phyloP scores from a whole-genome alignment of 2,329 filamentous ascomycete genomes.

The Boeremia lycopersici region DNA sequence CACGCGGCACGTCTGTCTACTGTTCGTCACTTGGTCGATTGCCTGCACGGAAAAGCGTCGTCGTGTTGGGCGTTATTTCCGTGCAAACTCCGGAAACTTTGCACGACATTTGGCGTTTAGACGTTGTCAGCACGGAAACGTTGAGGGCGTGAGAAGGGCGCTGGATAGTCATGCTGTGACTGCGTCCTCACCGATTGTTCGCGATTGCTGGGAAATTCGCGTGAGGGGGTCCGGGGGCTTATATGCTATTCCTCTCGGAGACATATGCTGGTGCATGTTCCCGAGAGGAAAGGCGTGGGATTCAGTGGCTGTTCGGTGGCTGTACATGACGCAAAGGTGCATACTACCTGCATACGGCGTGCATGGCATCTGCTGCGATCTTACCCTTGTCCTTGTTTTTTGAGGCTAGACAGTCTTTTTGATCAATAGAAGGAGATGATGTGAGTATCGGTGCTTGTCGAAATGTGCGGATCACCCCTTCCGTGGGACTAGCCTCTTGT shows the following conservation, averaged over 20 bases:
- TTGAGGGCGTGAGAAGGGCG: background rate
- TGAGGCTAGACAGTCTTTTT: too few relatives aligned
- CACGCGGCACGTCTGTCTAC: slow-evolving; percentile 9
- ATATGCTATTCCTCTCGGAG: slow-evolving; percentile 9
- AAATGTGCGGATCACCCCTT: too few relatives aligned
- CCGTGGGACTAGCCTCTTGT: too few relatives aligned
- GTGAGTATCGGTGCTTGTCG: too few relatives aligned
- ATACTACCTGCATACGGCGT: background rate
- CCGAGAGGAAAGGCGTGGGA: slow-evolving; percentile 1
- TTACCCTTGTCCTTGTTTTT: too few relatives aligned
- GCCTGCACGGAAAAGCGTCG: slow-evolving; percentile 11
- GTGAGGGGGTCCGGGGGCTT: background rate
- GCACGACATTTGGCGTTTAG: too few relatives aligned
- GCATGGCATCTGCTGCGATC: too few relatives aligned
- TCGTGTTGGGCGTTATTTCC: slow-evolving; percentile 6
- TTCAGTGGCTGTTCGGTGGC: too few relatives aligned
- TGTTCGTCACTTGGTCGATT: slow-evolving; percentile 16
- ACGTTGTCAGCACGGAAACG: background rate
- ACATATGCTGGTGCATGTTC: background rate
- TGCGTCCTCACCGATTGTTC: background rate
- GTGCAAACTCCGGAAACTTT: too few relatives aligned
- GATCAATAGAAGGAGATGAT: too few relatives aligned
- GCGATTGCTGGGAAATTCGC: too few relatives aligned
- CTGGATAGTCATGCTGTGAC: background rate
- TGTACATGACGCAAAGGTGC: background rate